These are phyloP conservation scores for Stephania yunnanensis DNA, from an alignment of 164 flowering plant genomes.

Conservation along the genomic window DNA sequence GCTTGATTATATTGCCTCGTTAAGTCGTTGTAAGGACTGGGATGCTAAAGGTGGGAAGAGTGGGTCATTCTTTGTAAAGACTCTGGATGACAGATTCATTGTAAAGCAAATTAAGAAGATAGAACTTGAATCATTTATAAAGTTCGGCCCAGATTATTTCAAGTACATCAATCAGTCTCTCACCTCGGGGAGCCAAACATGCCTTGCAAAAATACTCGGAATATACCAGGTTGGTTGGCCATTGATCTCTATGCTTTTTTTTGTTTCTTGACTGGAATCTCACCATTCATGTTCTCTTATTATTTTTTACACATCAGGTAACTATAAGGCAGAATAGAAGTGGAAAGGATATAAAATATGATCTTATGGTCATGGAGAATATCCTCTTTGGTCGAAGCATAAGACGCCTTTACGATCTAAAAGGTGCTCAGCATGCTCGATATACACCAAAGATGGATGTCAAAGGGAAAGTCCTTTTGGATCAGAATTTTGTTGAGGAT, in stretches of 20 bases:
- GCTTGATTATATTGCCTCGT: constrained; percentile 73
- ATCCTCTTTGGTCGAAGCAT: constrained; percentile 62
- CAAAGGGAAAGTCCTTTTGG: constrained; percentile 69
- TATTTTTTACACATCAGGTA: constrained; percentile 43
- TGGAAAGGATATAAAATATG: constrained; percentile 63
- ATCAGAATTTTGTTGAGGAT: constrained; percentile 86
- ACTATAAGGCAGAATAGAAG: constrained; percentile 47
- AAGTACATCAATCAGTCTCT: constrained; percentile 61
- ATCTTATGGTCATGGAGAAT: constrained; percentile 95
- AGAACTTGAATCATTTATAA: constrained; percentile 70
- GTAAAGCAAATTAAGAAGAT: constrained; percentile 85
- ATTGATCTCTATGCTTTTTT: constrained; percentile 1
- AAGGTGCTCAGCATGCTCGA: constrained; percentile 83
- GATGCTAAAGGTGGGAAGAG: constrained; percentile 98
- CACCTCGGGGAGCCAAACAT: constrained; percentile 63
- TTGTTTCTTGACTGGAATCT: neutral
- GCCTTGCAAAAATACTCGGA: constrained; percentile 92
- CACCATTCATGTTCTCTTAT: neutral
- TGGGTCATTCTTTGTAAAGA: constrained; percentile 80
- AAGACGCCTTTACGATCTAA: constrained; percentile 77
- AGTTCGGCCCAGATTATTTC: constrained; percentile 81
- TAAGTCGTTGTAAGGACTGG: constrained; percentile 85
- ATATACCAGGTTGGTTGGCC: constrained; percentile 70
- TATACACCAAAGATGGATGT: constrained; percentile 43
- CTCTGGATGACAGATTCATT: constrained; percentile 85